A percentile compares a stretch with the other conserved stretches of the same genome.
Conservation (phyloP, 2,329 filamentous ascomycete genomes). For the Beauveria brongniartii region DNA sequence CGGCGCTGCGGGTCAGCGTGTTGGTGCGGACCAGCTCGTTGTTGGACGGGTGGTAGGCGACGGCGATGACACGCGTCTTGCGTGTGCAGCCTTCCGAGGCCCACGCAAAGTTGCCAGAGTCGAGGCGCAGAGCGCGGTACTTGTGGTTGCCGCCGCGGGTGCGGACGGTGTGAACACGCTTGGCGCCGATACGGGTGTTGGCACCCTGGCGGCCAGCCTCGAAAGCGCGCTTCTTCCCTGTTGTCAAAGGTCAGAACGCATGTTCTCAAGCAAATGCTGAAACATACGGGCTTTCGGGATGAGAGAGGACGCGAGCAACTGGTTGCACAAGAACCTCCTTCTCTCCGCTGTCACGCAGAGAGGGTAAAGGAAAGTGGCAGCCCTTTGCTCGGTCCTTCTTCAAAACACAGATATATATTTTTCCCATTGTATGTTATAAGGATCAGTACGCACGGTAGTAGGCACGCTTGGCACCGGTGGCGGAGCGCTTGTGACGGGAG, state of each 20-base stretch:
- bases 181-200: conserved; percentile 97
- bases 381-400: background rate
- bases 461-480: conserved; percentile 95
- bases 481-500: conserved; percentile 99
- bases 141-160: conserved; percentile 99
- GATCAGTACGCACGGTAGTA: conserved; percentile 66
- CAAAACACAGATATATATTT: conserved; percentile 10
- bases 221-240: conserved; percentile 96
- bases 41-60: conserved; percentile 99
- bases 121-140: conserved; percentile 97
- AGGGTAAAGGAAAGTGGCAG: background rate
- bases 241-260: conserved; percentile 68
- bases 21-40: conserved; percentile 99
- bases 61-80: conserved; percentile 98
- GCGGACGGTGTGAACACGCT: conserved; percentile 94
- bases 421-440: conserved; percentile 13
- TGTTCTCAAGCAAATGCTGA: conserved; percentile 31
- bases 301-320: background rate
- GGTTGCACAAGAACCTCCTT: background rate
- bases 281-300: conserved; percentile 61
- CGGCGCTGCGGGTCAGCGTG: conserved; percentile 97
- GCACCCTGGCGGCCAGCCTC: conserved; percentile 98
- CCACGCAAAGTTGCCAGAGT: conserved; percentile 99
- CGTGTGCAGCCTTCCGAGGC: conserved; percentile 94
- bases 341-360: background rate